Evolutionary conservation across 495 filamentous ascomycete species (phyloP).

Genomic region (Amniculicola lignicola): DNA sequence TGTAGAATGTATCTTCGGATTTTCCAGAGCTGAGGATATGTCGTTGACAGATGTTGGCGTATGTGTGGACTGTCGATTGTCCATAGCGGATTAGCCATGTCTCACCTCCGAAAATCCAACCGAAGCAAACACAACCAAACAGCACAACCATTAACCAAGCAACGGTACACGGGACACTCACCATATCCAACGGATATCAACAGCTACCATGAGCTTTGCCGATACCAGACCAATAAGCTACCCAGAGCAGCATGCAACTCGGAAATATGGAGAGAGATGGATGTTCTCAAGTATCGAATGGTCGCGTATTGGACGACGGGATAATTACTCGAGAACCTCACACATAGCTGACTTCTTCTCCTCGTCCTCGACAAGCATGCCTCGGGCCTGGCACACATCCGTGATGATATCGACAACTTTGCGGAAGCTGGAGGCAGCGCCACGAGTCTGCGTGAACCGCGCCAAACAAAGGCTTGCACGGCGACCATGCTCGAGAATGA

Average conservation of each 20-base stretch:
- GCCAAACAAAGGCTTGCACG: conserved; percentile 61
- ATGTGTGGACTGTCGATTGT: background rate
- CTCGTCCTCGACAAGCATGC: conserved; percentile 68
- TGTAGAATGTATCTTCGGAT: background rate
- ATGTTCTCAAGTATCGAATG: conserved; percentile 5
- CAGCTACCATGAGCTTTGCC: background rate
- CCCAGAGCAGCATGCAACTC: background rate
- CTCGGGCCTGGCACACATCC: conserved; percentile 54
- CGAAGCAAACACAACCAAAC: no score
- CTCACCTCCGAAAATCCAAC: background rate
- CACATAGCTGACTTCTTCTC: conserved; percentile 64
- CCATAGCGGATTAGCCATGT: background rate
- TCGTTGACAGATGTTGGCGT: background rate
- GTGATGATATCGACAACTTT: conserved; percentile 73
- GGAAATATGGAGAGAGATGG: background rate
- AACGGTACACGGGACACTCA: background rate
- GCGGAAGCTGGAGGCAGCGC: conserved; percentile 80
- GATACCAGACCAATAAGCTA: no score
- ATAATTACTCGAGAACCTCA: conserved; percentile 30
- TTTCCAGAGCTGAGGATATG: background rate
- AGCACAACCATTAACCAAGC: background rate
- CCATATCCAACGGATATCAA: background rate
- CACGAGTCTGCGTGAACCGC: conserved; percentile 81
- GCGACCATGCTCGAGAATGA: conserved; percentile 72
- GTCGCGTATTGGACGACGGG: background rate